phyloP scores from a whole-genome alignment of 441 rosid species.

The Erysimum cheiri region DNA sequence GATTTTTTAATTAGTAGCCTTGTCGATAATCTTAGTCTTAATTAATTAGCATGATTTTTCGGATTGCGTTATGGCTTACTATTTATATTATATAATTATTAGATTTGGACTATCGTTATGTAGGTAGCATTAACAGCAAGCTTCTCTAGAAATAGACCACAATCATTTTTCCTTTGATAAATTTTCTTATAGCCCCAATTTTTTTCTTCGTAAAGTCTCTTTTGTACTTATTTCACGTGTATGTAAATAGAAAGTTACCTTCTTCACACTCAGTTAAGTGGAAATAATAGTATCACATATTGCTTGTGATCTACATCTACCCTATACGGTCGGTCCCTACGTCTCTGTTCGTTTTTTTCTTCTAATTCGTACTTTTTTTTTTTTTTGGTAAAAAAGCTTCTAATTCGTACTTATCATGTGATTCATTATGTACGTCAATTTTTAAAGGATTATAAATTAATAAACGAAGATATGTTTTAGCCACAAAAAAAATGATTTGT shows the following conservation, averaged over 20 bases:
- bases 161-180: background rate
- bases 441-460: background rate
- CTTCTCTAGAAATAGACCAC: slow-evolving; percentile 2
- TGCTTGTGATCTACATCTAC: slow-evolving; percentile 36
- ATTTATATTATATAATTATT: slow-evolving; percentile 15
- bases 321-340: background rate
- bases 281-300: slow-evolving; percentile 21
- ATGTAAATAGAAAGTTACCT: slow-evolving; percentile 26
- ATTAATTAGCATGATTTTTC: slow-evolving; percentile 22
- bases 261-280: slow-evolving; percentile 9
- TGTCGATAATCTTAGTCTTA: slow-evolving; percentile 27
- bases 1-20: slow-evolving; percentile 9
- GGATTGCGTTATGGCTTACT: slow-evolving; percentile 6
- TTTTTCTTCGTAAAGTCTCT: background rate
- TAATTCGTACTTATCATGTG: too few relatives aligned
- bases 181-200: slow-evolving; percentile 1
- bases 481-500: background rate
- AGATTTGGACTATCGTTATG: slow-evolving; percentile 19
- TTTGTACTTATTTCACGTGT: slow-evolving; percentile 32
- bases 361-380: background rate
- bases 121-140: slow-evolving; percentile 2
- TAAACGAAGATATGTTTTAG: background rate
- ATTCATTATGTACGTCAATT: slow-evolving; percentile 1
- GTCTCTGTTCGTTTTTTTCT: background rate
- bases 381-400: too few relatives aligned